A percentile compares a stretch with the other conserved stretches of the same genome.
Conservation (phyloP, 2,329 filamentous ascomycete species). For the Penicillium paneum region DNA sequence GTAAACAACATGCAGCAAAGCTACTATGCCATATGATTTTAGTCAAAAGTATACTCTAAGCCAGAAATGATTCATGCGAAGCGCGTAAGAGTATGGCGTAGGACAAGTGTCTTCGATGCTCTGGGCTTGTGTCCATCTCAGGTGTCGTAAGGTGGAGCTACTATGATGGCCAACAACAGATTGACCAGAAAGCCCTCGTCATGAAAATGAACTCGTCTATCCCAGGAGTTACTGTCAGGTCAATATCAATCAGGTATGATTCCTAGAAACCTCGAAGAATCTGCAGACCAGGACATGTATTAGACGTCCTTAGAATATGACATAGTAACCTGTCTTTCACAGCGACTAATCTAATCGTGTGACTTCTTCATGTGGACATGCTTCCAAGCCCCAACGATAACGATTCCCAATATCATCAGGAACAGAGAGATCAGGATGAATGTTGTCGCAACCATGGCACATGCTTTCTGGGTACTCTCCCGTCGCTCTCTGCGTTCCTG, state of each 20-base stretch:
- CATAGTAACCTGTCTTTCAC: too few species aligned
- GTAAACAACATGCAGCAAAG: not conserved
- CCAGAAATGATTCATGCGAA: not conserved
- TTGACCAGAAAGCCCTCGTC: not conserved
- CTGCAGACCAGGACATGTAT: too few species aligned
- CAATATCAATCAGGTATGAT: too few species aligned
- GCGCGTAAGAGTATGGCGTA: not conserved
- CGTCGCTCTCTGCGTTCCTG: constrained; percentile 10
- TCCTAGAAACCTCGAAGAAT: too few species aligned
- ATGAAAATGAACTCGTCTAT: not conserved
- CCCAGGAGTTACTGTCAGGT: too few species aligned
- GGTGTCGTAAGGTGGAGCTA: not conserved
- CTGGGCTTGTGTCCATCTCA: not conserved
- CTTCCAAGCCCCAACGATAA: constrained; percentile 2
- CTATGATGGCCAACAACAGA: not conserved
- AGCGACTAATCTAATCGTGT: not conserved
- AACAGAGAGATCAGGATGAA: constrained; percentile 14
- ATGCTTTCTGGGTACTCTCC: not conserved
- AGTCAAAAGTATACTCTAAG: too few species aligned
- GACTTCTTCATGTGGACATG: constrained; percentile 1
- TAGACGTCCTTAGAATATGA: too few species aligned
- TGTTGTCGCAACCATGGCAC: constrained; percentile 11
- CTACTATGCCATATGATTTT: not conserved
- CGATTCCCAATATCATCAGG: constrained; percentile 15
- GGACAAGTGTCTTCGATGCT: not conserved